phyloP scores from a whole-genome alignment of 2,329 filamentous ascomycete genomes.

The Verticillium longisporum region DNA sequence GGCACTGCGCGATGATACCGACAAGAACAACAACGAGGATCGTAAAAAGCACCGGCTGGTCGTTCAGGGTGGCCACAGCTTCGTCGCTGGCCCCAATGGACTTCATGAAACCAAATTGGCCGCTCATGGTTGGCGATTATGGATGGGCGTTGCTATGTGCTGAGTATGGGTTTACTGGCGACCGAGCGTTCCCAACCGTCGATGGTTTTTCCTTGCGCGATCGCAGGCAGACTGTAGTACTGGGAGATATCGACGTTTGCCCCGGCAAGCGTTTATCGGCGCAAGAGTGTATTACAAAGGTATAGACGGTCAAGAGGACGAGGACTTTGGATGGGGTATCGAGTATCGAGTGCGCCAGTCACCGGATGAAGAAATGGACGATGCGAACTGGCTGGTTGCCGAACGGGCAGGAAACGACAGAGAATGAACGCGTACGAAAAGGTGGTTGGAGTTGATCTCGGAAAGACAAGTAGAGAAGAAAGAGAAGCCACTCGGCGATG shows the following conservation, averaged over 20 bases:
- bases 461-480: conserved; percentile 6
- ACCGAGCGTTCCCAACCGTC: background rate
- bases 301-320: conserved; percentile 1
- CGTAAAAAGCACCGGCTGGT: conserved; percentile 53
- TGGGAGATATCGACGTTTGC: conserved; percentile 4
- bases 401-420: background rate
- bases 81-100: conserved; percentile 50
- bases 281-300: background rate
- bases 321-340: conserved; percentile 5
- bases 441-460: conserved; percentile 7
- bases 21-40: conserved; percentile 49
- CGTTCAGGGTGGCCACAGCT: conserved; percentile 53
- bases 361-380: conserved; percentile 13
- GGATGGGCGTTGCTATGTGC: background rate
- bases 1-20: conserved; percentile 35
- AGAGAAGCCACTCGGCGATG: conserved; percentile 6
- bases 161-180: background rate
- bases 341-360: conserved; percentile 11
- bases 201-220: background rate
- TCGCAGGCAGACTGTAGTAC: background rate
- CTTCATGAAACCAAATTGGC: conserved; percentile 50
- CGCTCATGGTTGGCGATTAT: conserved; percentile 13
- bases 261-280: conserved; percentile 4
- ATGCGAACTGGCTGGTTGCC: background rate
- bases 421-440: conserved; percentile 6